These are phyloP conservation scores for Pseudozyma hubeiensis DNA, from an alignment of 1,284 basidiomycete genomes.

Conservation along the genomic window DNA sequence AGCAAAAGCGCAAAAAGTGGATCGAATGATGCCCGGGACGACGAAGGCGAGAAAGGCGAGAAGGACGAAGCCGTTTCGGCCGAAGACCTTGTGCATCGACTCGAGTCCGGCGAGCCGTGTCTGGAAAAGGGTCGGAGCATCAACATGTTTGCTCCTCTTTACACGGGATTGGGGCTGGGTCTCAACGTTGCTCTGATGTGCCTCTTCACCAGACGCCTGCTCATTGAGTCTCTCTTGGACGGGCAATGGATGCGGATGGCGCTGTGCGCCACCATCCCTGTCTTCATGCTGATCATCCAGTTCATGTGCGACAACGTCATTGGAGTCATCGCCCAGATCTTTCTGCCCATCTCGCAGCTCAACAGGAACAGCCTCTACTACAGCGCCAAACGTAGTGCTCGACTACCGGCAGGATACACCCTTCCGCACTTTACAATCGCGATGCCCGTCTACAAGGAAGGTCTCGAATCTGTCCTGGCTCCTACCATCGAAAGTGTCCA, in stretches of 20 bases:
- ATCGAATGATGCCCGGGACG: not conserved
- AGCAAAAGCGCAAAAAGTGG: not conserved
- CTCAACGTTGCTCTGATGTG: conserved; percentile 71
- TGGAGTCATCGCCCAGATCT: conserved; percentile 65
- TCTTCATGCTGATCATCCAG: conserved; percentile 77
- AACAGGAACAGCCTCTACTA: conserved; percentile 68
- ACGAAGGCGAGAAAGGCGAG: not conserved
- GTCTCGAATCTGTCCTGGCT: conserved; percentile 70
- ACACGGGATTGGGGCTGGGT: conserved; percentile 76
- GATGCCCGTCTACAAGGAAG: conserved; percentile 80
- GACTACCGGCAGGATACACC: no score
- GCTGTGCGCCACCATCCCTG: conserved; percentile 73
- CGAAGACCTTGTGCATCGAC: not conserved
- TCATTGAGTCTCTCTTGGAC: conserved; percentile 70
- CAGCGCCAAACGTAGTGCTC: not conserved
- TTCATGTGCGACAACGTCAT: conserved; percentile 75
- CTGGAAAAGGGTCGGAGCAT: conserved; percentile 44
- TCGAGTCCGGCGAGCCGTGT: not conserved
- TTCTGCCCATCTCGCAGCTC: conserved; percentile 77
- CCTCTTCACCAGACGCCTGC: conserved; percentile 71
- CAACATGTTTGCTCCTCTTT: conserved; percentile 81
- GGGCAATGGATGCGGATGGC: conserved; percentile 76
- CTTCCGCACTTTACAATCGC: conserved; percentile 79
- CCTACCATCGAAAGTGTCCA: conserved; percentile 84
- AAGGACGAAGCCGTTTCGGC: not conserved